A percentile compares a stretch with the other conserved stretches of the same genome.
Evolutionary conservation across 176 grass and related monocot genomes (phyloP).

Genomic region (Carex pumila): DNA sequence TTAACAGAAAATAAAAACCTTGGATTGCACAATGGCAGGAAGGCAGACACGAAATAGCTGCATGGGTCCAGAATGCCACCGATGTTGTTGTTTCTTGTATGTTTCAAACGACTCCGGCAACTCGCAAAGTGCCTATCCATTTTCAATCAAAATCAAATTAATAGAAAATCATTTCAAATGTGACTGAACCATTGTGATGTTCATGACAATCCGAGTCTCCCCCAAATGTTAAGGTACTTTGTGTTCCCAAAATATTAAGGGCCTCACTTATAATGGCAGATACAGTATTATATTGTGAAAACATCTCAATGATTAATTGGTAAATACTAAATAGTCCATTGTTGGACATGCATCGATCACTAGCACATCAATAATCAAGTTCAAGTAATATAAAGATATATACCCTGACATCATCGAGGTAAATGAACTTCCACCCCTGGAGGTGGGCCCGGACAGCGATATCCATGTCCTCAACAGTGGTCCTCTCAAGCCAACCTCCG

Average conservation of each 20-base stretch:
- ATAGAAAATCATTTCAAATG: not conserved
- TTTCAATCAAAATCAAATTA: not conserved
- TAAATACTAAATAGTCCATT: not conserved
- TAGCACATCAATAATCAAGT: not conserved
- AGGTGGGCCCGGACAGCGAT: conserved; percentile 94
- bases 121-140: conserved; percentile 65
- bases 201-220: not conserved
- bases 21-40: conserved; percentile 62
- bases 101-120: conserved; percentile 85
- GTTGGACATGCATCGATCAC: not conserved
- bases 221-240: not conserved
- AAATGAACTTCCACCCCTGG: conserved; percentile 92
- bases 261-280: not conserved
- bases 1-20: conserved; percentile 32
- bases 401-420: conserved; percentile 95
- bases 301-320: not conserved
- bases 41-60: conserved; percentile 91
- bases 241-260: not conserved
- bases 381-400: not conserved
- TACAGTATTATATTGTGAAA: not conserved
- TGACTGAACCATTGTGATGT: not conserved
- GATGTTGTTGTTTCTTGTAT: conserved; percentile 94
- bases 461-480: conserved; percentile 99
- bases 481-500: conserved; percentile 94
- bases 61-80: conserved; percentile 99